Conservation (phyloP, 129 eudicot species). For the Apium graveolens region DNA sequence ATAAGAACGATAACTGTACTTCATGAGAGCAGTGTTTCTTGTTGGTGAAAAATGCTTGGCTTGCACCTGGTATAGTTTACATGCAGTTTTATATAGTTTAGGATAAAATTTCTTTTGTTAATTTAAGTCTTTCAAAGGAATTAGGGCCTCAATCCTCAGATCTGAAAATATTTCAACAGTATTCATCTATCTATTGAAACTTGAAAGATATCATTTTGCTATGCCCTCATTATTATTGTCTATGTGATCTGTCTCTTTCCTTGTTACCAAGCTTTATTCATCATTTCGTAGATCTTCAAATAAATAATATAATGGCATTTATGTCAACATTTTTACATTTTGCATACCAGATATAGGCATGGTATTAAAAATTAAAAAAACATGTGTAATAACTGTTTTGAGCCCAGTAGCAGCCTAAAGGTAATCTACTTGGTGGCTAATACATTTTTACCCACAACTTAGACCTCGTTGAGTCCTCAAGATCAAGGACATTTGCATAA, state of each 20-base stretch:
- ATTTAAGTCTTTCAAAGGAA: neutral
- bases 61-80: neutral
- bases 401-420: neutral
- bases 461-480: conserved; percentile 87
- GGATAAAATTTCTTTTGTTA: neutral
- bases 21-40: neutral
- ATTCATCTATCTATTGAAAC: neutral
- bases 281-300: neutral
- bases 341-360: neutral
- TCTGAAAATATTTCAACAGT: neutral
- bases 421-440: conserved; percentile 9
- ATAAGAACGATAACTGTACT: neutral
- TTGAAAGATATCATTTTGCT: conserved; percentile 4
- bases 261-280: too few species aligned
- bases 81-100: neutral
- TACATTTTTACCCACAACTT: conserved; percentile 38
- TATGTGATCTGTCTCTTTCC: neutral
- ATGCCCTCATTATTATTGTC: neutral
- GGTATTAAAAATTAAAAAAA: neutral
- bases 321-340: neutral
- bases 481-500: conserved; percentile 80
- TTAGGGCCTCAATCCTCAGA: neutral
- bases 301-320: neutral
- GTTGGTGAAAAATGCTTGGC: neutral
- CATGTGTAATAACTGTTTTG: neutral